Evolutionary conservation across 176 grass and related monocot genomes (phyloP), one percentile per base, ranked within the genome.

Genomic region (Calamus simplicifolius): DNA sequence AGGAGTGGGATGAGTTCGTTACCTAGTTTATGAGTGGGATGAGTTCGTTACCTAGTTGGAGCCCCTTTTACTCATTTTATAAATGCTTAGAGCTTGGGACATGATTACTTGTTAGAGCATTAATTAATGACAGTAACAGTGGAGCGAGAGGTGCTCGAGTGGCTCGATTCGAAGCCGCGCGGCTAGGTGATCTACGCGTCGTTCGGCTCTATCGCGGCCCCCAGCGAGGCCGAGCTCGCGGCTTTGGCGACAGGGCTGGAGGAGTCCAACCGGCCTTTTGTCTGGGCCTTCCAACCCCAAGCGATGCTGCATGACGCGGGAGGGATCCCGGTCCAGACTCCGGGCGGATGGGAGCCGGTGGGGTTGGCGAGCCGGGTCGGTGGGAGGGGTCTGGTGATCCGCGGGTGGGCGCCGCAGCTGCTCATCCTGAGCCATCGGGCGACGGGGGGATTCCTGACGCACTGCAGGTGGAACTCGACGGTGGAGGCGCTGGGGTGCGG

Each of bases 171-270:
- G 16, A 81, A 66, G 68, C 64, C 65, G 16, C 31, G 7, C 4
- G 31, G 27, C 26, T 75, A 71, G 1, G 78, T 81, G 48, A 18
- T 81, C 26, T 81, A 81, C 38, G 58, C 75, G 54, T 75, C 78
- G 18, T 81, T 81, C n/a, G 78, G 78, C 28, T 81, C 78, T 0
- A 16, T 67, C 23, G 73, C 58, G n/a, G 48, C 25, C 27, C 78
- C 71, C 10, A 58, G 65, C 51, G 71, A 81, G 19, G 66, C 38
- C 8, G 78, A 81, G 71, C 73, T 81, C 35, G 52, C 55, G 2
- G 71, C 64, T 52, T 62, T 81, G 18, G 72, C 71, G 49, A 19
- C 65, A 19, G 78, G 65, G 38, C 56, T 81, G 1, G 52, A 69
- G 35, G 50, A 70, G 1, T 75, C 66, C 8, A 70, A 35, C 27